Base-by-base conservation (phyloP, 2,329 filamentous ascomycete genomes). In the Basipetospora chlamydospora region DNA sequence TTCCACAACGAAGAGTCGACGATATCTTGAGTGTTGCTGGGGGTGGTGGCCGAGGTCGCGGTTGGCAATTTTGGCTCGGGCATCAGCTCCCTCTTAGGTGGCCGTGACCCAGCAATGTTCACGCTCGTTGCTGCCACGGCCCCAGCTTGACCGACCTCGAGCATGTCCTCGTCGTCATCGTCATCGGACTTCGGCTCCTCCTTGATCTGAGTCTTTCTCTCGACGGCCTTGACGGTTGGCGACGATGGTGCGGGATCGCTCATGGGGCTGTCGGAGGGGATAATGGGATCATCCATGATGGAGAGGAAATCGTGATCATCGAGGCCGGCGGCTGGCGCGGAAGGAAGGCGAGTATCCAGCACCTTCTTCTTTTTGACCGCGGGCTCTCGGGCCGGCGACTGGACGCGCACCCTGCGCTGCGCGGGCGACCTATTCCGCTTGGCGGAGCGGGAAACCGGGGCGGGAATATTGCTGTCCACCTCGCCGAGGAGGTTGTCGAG, bases 1-100 rank as follows among this genome's bases (percentile, higher is more conserved):
- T 86, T 94, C 87, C 90, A 96, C 1, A 84, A 76, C 1, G 80
- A 78, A 1, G 87, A 72, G 60, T 95, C 85, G 18, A 92, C 67
- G 9, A n/a, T n/a, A n/a, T n/a, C n/a, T n/a, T n/a, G n/a, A n/a
- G n/a, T n/a, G n/a, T n/a, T n/a, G n/a, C n/a, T n/a, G n/a, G n/a
- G 8, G 29, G 17, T 5, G 26, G n/a, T n/a, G n/a, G n/a, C 34
- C 3, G 28, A 17, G 6, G 28, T 33, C 6, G 37, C 29, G 16
- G 38, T 42, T 23, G 37, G 22, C 4, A 38, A 38, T 6, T 37
- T 39, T 10, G n/a, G n/a, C n/a, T n/a, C 67, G 9, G 71, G 56
- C 54, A 87, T 82, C 47, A 78, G 67, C 17, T 80, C 60, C 54
- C 81, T 93, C 47, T 82, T 84, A 25, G 77, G 70, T 2, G 54